Percentiles rank a stretch among this genome's conserved stretches.
Conservation (phyloP, 2,329 filamentous ascomycete species). For the Peltaster fructicola region DNA sequence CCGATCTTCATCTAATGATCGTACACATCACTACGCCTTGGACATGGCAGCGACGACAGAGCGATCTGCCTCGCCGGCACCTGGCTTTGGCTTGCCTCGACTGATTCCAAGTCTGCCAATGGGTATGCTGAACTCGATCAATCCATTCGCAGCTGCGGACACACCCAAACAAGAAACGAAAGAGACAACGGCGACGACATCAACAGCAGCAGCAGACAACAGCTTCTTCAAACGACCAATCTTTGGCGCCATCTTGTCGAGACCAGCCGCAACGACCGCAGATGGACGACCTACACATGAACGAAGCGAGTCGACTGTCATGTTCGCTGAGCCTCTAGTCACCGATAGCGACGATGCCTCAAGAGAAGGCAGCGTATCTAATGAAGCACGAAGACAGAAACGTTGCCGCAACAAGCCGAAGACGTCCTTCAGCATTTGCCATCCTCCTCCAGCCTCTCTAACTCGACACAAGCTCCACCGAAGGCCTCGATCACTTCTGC, state of each 20-base stretch:
- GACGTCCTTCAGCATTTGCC: constrained; percentile 49
- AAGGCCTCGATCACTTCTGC: constrained; percentile 50
- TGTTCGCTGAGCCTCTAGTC: constrained; percentile 19
- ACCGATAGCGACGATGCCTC: constrained; percentile 14
- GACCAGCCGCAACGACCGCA: too few species aligned
- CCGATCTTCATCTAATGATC: too few species aligned
- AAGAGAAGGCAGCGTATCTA: constrained; percentile 17
- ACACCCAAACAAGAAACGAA: too few species aligned
- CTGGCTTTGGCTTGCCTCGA: constrained; percentile 9
- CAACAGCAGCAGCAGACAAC: constrained; percentile 3
- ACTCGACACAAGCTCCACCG: constrained; percentile 44
- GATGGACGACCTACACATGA: too few species aligned
- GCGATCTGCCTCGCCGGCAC: too few species aligned
- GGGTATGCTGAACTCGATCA: constrained; percentile 13
- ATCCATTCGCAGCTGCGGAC: constrained; percentile 11
- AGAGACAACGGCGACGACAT: constrained; percentile 3
- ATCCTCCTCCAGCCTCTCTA: constrained; percentile 42
- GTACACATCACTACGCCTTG: too few species aligned
- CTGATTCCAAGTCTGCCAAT: constrained; percentile 15
- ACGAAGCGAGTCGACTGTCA: too few species aligned
- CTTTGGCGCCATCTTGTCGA: constrained; percentile 7
- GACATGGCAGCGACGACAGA: too few species aligned
- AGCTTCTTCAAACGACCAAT: constrained; percentile 9
- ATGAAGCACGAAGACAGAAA: constrained; percentile 11
- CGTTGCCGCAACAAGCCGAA: constrained; percentile 27